Percentiles rank a stretch among this genome's conserved stretches.
These are phyloP conservation scores for Cicer judaicum DNA, from an alignment of 306 rosid species.

Conservation along the genomic window DNA sequence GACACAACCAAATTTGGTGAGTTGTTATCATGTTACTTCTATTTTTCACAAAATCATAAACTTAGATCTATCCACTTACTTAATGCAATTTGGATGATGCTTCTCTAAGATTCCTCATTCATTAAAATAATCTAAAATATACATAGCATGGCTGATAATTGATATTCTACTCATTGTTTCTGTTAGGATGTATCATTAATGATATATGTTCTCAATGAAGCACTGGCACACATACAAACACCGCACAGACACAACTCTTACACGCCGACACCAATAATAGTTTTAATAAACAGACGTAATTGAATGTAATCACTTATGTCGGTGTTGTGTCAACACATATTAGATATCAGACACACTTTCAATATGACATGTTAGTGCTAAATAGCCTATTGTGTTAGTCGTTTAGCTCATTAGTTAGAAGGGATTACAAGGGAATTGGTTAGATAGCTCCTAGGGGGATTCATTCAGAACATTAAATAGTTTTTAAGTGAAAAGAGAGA, in stretches of 20 bases:
- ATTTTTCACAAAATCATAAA: constrained; percentile 38
- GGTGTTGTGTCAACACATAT: no score
- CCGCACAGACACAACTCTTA: no score
- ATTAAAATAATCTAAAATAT: constrained; percentile 30
- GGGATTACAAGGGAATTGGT: neutral
- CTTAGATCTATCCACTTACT: constrained; percentile 27
- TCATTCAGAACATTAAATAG: neutral
- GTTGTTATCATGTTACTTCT: constrained; percentile 39
- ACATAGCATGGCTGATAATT: constrained; percentile 3
- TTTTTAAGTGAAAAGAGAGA: constrained; percentile 16
- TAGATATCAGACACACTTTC: no score
- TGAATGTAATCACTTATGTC: no score
- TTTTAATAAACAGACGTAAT: no score
- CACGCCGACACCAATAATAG: no score
- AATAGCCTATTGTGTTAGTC: neutral
- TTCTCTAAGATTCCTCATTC: constrained; percentile 33
- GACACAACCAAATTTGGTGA: constrained; percentile 79
- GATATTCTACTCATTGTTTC: constrained; percentile 16
- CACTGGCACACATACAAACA: no score
- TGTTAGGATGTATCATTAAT: neutral
- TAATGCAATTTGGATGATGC: constrained; percentile 35
- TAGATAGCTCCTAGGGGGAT: neutral
- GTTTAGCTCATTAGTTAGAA: neutral
- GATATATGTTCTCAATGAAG: neutral
- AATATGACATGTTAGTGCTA: no score